phyloP scores from a whole-genome alignment of 441 rosid species.

The Breynia disticha region DNA sequence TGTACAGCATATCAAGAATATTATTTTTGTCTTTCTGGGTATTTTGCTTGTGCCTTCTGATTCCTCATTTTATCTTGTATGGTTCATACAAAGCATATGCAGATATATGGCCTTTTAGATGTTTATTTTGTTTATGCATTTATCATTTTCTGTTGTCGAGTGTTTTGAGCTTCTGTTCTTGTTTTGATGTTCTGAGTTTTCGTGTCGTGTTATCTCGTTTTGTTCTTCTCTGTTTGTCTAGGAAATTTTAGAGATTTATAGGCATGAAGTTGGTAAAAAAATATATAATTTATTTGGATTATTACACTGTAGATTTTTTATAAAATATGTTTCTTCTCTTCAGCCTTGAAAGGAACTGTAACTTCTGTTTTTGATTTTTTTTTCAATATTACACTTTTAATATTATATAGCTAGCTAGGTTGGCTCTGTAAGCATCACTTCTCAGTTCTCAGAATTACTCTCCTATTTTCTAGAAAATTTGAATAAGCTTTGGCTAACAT shows the following conservation, averaged over 20 bases:
- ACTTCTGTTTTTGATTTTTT: conserved; percentile 8
- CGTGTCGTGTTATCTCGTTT: conserved; percentile 13
- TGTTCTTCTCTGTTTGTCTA: conserved; percentile 13
- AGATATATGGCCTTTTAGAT: conserved; percentile 16
- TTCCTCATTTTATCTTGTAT: not conserved
- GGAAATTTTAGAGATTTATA: conserved; percentile 9
- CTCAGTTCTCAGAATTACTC: conserved; percentile 22
- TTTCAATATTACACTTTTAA: not conserved
- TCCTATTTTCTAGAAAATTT: conserved; percentile 21
- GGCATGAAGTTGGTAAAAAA: no score
- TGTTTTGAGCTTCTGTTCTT: conserved; percentile 8
- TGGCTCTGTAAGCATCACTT: conserved; percentile 11
- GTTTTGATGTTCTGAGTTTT: conserved; percentile 20
- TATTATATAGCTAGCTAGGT: conserved; percentile 13
- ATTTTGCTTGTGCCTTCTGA: not conserved
- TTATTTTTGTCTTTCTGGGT: conserved; percentile 14
- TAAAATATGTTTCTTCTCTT: no score
- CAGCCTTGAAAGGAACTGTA: not conserved
- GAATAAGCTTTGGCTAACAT: conserved; percentile 33
- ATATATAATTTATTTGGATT: no score
- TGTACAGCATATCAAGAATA: conserved; percentile 33
- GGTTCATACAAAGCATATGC: conserved; percentile 22
- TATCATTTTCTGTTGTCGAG: conserved; percentile 1
- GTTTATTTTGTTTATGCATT: conserved; percentile 26
- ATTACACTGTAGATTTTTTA: no score